Evolutionary conservation across 345 rosid species (phyloP).

Genomic region (Sisymbrium irio): DNA sequence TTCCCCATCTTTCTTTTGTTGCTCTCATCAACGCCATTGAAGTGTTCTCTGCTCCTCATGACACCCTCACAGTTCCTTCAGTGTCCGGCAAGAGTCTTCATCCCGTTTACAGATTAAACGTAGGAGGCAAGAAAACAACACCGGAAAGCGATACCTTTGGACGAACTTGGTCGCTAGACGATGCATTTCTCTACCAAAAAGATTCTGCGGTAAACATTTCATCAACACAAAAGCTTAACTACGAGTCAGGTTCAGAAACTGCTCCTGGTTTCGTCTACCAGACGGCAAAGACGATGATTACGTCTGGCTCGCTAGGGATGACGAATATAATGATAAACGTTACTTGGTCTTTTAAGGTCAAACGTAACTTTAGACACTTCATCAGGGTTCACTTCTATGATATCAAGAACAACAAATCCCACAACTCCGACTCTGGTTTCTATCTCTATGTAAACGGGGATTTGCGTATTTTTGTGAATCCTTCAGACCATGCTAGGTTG

Average conservation of each 20-base stretch:
- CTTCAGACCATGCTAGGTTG: fast-evolving
- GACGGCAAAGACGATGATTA: slow-evolving; percentile 24
- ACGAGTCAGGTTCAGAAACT: background rate
- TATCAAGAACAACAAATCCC: background rate
- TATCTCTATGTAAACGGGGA: slow-evolving; percentile 38
- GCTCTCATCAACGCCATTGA: slow-evolving; percentile 68
- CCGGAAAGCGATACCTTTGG: slow-evolving; percentile 47
- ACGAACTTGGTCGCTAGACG: slow-evolving; percentile 52
- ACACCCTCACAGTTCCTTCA: background rate
- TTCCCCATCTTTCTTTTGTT: slow-evolving; percentile 41
- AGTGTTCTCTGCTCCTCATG: slow-evolving; percentile 40
- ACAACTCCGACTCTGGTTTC: background rate
- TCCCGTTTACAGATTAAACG: slow-evolving; percentile 52
- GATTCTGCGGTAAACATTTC: background rate
- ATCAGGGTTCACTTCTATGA: slow-evolving; percentile 63
- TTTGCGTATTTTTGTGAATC: slow-evolving; percentile 11
- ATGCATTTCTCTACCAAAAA: background rate
- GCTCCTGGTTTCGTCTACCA: slow-evolving; percentile 48
- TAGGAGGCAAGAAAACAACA: slow-evolving; percentile 48
- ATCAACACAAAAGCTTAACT: no score
- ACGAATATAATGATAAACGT: background rate
- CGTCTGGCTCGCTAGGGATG: no score
- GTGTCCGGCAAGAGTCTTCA: slow-evolving; percentile 12
- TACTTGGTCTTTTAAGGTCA: slow-evolving; percentile 51
- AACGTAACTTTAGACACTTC: slow-evolving; percentile 36